Percentiles rank a stretch among this genome's conserved stretches.
These are phyloP conservation scores for Peronospora tabacina DNA, from an alignment of 352 stramenopile species.

Conservation along the genomic window DNA sequence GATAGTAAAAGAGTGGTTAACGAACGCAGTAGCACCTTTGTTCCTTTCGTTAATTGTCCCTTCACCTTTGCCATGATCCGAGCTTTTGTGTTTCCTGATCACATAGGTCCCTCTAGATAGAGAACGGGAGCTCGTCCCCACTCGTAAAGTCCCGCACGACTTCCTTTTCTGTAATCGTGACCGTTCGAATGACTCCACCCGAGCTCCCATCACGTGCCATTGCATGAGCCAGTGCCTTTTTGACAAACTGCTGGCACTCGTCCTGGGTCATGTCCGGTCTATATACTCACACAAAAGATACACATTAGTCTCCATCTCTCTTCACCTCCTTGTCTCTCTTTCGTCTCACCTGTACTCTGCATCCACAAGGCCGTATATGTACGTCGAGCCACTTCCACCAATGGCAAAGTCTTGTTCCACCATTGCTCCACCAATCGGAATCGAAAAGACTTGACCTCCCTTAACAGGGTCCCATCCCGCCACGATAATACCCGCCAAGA, in stretches of 20 bases:
- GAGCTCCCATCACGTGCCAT: slow-evolving; percentile 98
- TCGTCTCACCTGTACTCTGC: slow-evolving; percentile 78
- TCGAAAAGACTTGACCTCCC: slow-evolving; percentile 93
- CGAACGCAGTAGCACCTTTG: slow-evolving; percentile 19
- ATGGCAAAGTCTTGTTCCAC: slow-evolving; percentile 97
- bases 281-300: slow-evolving; percentile 1
- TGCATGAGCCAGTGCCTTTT: slow-evolving; percentile 93
- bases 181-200: slow-evolving; percentile 96
- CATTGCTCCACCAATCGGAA: slow-evolving; percentile 92
- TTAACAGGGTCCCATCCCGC: slow-evolving; percentile 95
- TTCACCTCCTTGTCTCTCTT: not conserved
- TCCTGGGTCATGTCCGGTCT: slow-evolving; percentile 93
- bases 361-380: slow-evolving; percentile 97
- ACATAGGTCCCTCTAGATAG: slow-evolving; percentile 37
- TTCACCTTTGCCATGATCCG: not conserved
- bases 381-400: slow-evolving; percentile 94
- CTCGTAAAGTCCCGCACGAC: slow-evolving; percentile 89
- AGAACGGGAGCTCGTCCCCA: slow-evolving; percentile 88
- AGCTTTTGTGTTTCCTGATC: not conserved
- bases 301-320: not conserved
- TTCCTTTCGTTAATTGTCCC: slow-evolving; percentile 15
- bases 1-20: slow-evolving; percentile 18
- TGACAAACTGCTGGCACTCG: slow-evolving; percentile 93
- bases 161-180: slow-evolving; percentile 90
- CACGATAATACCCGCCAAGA: slow-evolving; percentile 95